Percentiles rank a stretch among this genome's conserved stretches.
Conservation (phyloP, 1,284 basidiomycete species). For the Microstroma glucosiphilum region DNA sequence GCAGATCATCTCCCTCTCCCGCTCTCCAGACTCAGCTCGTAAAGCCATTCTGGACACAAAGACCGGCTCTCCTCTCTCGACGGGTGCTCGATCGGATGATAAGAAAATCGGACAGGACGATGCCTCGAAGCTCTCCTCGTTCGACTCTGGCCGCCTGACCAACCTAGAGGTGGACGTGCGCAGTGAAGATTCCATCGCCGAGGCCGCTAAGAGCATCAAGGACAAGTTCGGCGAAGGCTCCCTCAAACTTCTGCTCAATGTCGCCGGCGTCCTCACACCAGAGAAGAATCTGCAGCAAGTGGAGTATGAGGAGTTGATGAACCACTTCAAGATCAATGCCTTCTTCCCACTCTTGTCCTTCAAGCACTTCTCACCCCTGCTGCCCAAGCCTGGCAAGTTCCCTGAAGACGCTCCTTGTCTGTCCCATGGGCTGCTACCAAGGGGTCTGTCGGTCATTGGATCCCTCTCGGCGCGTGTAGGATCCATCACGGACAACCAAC, state of each 20-base stretch:
- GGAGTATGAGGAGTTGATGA: slow-evolving; percentile 53
- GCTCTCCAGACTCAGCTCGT: slow-evolving; percentile 41
- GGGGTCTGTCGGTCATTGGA: slow-evolving; percentile 51
- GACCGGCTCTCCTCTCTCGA: neutral
- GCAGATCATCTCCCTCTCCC: slow-evolving; percentile 54
- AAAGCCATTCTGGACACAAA: slow-evolving; percentile 42
- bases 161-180: slow-evolving; percentile 52
- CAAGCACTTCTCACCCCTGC: slow-evolving; percentile 56
- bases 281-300: slow-evolving; percentile 61
- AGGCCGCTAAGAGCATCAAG: slow-evolving; percentile 50
- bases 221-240: slow-evolving; percentile 51
- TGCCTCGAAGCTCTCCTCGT: slow-evolving; percentile 8
- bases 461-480: slow-evolving; percentile 61
- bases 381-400: slow-evolving; percentile 51
- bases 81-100: neutral
- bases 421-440: slow-evolving; percentile 45
- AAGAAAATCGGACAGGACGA: slow-evolving; percentile 2
- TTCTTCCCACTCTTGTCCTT: slow-evolving; percentile 55
- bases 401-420: slow-evolving; percentile 19
- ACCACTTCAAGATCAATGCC: slow-evolving; percentile 54
- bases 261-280: slow-evolving; percentile 56
- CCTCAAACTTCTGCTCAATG: slow-evolving; percentile 54
- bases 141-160: slow-evolving; percentile 46
- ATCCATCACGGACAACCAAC: slow-evolving; percentile 61
- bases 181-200: slow-evolving; percentile 50